Percentiles rank a stretch among this genome's conserved stretches.
Evolutionary conservation across 768 basidiomycete genomes (phyloP).

Genomic region (Podaxis sp.): DNA sequence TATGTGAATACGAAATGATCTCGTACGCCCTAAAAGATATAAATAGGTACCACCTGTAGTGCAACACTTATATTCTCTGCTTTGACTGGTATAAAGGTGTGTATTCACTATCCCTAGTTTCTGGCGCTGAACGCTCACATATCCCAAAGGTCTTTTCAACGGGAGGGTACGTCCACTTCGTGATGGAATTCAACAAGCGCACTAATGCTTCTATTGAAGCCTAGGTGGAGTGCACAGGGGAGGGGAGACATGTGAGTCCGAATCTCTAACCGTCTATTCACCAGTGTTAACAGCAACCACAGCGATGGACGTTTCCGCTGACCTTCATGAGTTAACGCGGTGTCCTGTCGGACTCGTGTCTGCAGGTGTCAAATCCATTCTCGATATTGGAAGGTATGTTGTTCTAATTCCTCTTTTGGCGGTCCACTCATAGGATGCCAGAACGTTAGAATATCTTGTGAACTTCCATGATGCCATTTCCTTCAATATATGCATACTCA

Average conservation of each 20-base stretch:
- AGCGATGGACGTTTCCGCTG: constrained; percentile 97
- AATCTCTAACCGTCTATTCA: neutral
- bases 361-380: constrained; percentile 90
- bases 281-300: constrained; percentile 5
- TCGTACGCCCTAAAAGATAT: constrained; percentile 16
- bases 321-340: constrained; percentile 83
- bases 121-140: neutral
- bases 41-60: constrained; percentile 65
- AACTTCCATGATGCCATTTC: constrained; percentile 17
- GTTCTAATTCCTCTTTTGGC: neutral
- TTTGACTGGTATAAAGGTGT: constrained; percentile 82
- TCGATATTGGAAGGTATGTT: constrained; percentile 83
- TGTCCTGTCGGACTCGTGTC: constrained; percentile 93
- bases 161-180: constrained; percentile 66
- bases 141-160: constrained; percentile 79
- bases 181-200: neutral
- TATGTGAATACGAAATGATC: neutral
- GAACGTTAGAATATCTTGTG: constrained; percentile 81
- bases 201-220: constrained; percentile 19
- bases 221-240: constrained; percentile 48
- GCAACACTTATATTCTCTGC: constrained; percentile 75
- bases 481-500: neutral
- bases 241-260: constrained; percentile 38
- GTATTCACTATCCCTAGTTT: neutral
- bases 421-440: constrained; percentile 23